Evolutionary conservation across 352 stramenopile genomes (phyloP), one percentile per base, ranked within the genome.

Genomic region (Pseudoperonospora humuli): DNA sequence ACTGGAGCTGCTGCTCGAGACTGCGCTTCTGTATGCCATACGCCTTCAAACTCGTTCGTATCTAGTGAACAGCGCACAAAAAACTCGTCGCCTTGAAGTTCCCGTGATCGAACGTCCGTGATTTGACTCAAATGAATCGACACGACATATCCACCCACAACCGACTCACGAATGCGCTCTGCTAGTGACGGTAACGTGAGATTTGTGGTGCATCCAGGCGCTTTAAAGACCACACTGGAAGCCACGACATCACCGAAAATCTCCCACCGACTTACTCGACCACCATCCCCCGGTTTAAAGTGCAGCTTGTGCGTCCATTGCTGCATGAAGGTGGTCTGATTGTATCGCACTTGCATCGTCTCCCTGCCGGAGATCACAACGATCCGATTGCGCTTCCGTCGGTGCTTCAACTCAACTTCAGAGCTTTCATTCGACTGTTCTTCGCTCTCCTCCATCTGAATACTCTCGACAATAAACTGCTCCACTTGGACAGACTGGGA

Each of bases 221-320:
- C 53, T 53, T 93, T 84, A 46, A 93, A 93, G 28, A 90, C 80
- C 8, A 93, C 80, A 42, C 75, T 85, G 23, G 80, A 88, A n/a
- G 80, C 80, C 29, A 93, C 77, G 7, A 86, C 75, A 31, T 93
- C 80, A 4, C 80, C 77, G 35, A 89, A 93, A 49, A 93, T 84
- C 54, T 93, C 80, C 80, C 80, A 93, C 7, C 80, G 76, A 45
- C 67, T 83, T 21, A 76, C 64, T 41, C 53, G 56, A 7, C 56
- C 56, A 17, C 42, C 34, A 25, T 62, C 61, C 10, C 27, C 43
- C 23, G 67, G 60, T 45, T 86, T 86, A 39, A 93, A 87, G 50
- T 93, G 74, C 31, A 93, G 63, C 39, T 93, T 90, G 60, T 93
- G 80, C 14, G 66, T 84, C 64, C 78, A 89, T 37, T 89, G 77